These are phyloP conservation scores for Daldinia concentrica DNA, from an alignment of 495 filamentous ascomycete species.

Conservation along the genomic window DNA sequence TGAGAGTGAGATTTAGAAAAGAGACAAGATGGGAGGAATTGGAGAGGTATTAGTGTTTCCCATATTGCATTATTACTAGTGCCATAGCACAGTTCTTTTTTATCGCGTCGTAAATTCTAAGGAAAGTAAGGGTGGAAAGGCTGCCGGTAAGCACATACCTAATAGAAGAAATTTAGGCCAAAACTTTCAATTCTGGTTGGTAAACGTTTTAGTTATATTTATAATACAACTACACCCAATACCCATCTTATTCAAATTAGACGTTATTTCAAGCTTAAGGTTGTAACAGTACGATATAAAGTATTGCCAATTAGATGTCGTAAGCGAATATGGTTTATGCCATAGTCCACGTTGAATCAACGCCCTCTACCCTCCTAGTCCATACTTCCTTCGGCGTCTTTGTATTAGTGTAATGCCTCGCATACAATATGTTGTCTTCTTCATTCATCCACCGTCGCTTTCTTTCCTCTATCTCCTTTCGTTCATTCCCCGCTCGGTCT, in stretches of 20 bases:
- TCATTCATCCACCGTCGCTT: neutral
- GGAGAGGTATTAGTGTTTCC: neutral
- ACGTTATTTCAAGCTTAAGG: no score
- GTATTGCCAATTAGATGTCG: neutral
- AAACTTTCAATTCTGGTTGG: neutral
- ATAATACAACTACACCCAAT: no score
- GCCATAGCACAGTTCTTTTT: neutral
- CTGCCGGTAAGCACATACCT: neutral
- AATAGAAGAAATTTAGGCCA: neutral
- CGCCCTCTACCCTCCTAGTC: neutral
- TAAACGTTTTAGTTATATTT: neutral
- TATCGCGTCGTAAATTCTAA: neutral
- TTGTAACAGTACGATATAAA: no score
- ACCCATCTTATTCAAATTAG: no score
- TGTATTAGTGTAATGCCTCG: neutral
- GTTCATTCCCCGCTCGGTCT: neutral
- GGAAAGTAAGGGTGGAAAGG: neutral
- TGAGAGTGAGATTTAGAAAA: conserved; percentile 25
- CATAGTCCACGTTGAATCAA: neutral
- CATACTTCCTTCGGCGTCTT: neutral
- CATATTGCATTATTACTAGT: neutral
- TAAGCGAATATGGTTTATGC: neutral
- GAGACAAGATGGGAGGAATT: conserved; percentile 3
- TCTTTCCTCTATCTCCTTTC: neutral
- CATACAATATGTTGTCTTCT: neutral